A percentile compares a stretch with the other conserved stretches of the same genome.
These are phyloP conservation scores for Colletotrichum lupini DNA, from an alignment of 2,329 filamentous ascomycete genomes.

Conservation along the genomic window DNA sequence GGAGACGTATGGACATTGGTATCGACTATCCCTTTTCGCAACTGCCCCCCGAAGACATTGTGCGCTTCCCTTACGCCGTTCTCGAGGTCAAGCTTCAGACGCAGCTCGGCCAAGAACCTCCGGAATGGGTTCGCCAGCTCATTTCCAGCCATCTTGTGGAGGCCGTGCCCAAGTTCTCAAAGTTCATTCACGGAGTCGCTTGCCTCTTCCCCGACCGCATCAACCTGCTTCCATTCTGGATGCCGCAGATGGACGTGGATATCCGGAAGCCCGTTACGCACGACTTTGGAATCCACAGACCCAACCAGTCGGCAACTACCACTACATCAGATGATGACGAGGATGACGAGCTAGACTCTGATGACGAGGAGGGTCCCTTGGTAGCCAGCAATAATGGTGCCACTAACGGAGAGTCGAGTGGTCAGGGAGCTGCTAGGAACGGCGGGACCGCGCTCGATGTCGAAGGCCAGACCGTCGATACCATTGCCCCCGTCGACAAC, in stretches of 20 bases:
- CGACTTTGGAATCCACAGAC: slow-evolving; percentile 89
- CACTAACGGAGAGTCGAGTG: slow-evolving; percentile 50
- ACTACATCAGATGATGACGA: slow-evolving; percentile 84
- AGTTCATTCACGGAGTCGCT: slow-evolving; percentile 97
- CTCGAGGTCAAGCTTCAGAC: slow-evolving; percentile 98
- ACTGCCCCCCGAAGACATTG: slow-evolving; percentile 84
- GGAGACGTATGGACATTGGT: slow-evolving; percentile 96
- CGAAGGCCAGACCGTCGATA: slow-evolving; percentile 83
- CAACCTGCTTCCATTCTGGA: slow-evolving; percentile 93
- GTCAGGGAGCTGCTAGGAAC: slow-evolving; percentile 48
- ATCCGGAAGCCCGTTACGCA: slow-evolving; percentile 93
- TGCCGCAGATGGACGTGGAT: slow-evolving; percentile 97
- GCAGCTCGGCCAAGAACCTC: slow-evolving; percentile 92
- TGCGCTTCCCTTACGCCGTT: slow-evolving; percentile 94
- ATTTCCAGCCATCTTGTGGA: slow-evolving; percentile 95
- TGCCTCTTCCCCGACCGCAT: slow-evolving; percentile 89
- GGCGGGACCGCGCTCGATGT: slow-evolving; percentile 67
- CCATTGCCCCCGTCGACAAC: slow-evolving; percentile 63
- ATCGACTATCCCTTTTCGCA: slow-evolving; percentile 96
- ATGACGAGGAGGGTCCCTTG: slow-evolving; percentile 46
- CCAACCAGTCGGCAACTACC: slow-evolving; percentile 78
- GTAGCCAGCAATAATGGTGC: slow-evolving; percentile 16
- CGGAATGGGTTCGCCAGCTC: slow-evolving; percentile 95
- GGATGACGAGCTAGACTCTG: slow-evolving; percentile 69
- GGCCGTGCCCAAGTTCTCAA: slow-evolving; percentile 99